Evolutionary conservation across 108 stramenopile genomes (phyloP), one percentile per base, ranked within the genome.

Genomic region (Hondaea fermentalgiana): DNA sequence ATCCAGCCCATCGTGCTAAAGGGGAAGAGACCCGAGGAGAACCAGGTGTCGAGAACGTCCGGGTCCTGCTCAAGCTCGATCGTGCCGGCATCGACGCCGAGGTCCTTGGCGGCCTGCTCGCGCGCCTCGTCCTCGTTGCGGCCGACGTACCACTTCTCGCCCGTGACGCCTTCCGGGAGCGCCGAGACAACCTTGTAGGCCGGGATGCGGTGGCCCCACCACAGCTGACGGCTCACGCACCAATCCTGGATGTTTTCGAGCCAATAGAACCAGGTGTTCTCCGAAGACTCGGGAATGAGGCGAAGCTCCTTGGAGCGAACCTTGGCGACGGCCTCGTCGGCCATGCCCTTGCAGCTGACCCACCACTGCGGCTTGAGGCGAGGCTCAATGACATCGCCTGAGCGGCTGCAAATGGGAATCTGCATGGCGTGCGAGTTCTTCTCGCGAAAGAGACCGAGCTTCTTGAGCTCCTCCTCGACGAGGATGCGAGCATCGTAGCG

Each of bases 201-300:
- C 5, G 98, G 99, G 90, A 99, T 99, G 87, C 98, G 97, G 90
- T 99, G 99, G 42, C 99, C 99, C 99, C 99, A 99, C 99, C 99
- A 99, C 44, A 99, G 94, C 94, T 99, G 99, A 59, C 99, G 94
- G 76, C 96, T 97, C 87, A 99, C 92, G 90, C 98, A 99, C 98
- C 99, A 99, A 93, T 98, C 97, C 5, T 96, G 94, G 91, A 97
- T 98, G 94, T 99, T 98, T 71, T 99, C 98, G 60, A 99, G 94
- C 98, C 98, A 98, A 53, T 94, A 91, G 93, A 96, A 98, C 92
- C 92, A 91, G 29, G 94, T 94, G 57, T 94, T 95, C 92, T 98
- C 97, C 88, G 98, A 97, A 43, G 97, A 95, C 57, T 92, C 91
- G 47, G 99, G 99, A 60, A 97, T 60, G 53, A 99, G 97, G 76